Evolutionary conservation across 2,329 filamentous ascomycete species (phyloP).

Genomic region (Aspergillus unguis): DNA sequence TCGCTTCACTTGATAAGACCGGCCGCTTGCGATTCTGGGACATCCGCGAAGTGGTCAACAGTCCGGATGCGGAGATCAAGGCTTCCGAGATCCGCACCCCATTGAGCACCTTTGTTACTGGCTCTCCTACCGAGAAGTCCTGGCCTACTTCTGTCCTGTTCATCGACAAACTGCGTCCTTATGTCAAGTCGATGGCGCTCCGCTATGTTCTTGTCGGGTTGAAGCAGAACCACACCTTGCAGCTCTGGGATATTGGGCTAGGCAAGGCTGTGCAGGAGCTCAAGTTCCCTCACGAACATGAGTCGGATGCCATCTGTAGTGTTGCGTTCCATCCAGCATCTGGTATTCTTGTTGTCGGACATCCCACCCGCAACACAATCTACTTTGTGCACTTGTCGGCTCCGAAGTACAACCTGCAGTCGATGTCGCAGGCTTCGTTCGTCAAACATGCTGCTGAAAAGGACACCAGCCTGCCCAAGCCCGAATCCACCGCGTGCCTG

Average conservation of each 20-base stretch:
- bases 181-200: constrained; percentile 81
- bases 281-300: constrained; percentile 91
- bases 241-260: constrained; percentile 95
- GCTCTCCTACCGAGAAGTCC: constrained; percentile 83
- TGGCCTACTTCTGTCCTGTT: constrained; percentile 96
- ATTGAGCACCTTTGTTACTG: constrained; percentile 80
- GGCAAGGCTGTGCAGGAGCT: constrained; percentile 96
- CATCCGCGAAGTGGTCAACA: constrained; percentile 69
- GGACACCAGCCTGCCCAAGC: constrained; percentile 70
- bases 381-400: constrained; percentile 96
- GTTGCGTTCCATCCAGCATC: constrained; percentile 89
- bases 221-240: constrained; percentile 98
- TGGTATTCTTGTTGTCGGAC: constrained; percentile 90
- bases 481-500: constrained; percentile 94
- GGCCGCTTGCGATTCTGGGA: constrained; percentile 98
- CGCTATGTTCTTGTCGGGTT: constrained; percentile 96
- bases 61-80: constrained; percentile 43
- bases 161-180: constrained; percentile 92
- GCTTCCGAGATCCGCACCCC: constrained; percentile 79
- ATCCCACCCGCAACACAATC: constrained; percentile 94
- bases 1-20: constrained; percentile 94
- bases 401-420: constrained; percentile 79
- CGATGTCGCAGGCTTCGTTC: constrained; percentile 83
- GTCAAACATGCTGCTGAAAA: constrained; percentile 72
- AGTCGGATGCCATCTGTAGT: constrained; percentile 96